Base-by-base conservation (phyloP, 345 rosid species). In the Mallotus nudiflorus region DNA sequence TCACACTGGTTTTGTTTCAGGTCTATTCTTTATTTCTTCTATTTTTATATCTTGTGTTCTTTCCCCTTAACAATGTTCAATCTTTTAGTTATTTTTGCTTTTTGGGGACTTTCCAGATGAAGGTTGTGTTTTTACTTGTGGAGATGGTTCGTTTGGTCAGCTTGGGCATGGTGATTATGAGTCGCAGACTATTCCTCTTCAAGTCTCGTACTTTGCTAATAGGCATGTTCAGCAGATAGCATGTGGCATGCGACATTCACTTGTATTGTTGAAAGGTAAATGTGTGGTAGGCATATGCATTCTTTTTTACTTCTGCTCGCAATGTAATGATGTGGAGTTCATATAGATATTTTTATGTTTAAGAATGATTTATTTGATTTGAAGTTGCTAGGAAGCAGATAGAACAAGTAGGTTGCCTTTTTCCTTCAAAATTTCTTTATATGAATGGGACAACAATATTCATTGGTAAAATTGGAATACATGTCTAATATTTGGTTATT, bases 71-170 rank as follows among this genome's bases (percentile, higher is more conserved):
- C 4, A 27, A 44, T 1, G 29, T 29, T 63, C 28, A 8, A 14
- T 40, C n/a, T 45, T 70, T 28, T 13, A n/a, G 37, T 57, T 25
- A 12, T 62, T 28, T 52, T 57, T 55, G 22, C 6, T 29, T 27
- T 3, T 56, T 58, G 24, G 28, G 22, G 44, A 33, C 24, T 35
- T 73, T 58, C 60, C 69, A 93, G 92, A 88, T 62, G 44, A 67
- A 0, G 91, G 96, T 24, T 75, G 72, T 31, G 82, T 88, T 55
- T 88, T 90, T 40, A 91, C 93, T 31, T 90, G 98, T 54, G 98
- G 98, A 46, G 92, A 86, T 86, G 97, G 95, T 16, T 81, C 92
- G 0, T 94, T 94, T 79, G 98, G 98, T 67, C 97, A 94, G 85
- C 97, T 94, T 59, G 98, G 98, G 72, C 96, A 87, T 78, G 96